Evolutionary conservation across 345 rosid genomes (phyloP), one percentile per base, ranked within the genome.

Genomic region (Citrus unshiu): DNA sequence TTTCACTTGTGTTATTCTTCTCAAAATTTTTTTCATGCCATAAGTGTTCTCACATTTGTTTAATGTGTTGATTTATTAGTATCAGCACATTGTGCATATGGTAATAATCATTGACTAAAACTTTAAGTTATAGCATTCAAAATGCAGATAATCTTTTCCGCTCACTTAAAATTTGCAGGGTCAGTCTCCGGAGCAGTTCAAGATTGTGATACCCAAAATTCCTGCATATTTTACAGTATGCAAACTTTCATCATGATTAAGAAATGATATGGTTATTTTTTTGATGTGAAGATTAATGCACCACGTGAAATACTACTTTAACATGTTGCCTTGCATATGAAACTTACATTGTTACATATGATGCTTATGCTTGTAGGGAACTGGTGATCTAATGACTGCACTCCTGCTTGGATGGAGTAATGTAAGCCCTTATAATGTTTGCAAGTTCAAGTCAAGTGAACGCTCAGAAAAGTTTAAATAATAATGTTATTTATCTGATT

Each of bases 341-440:
- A 78, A 66, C 83, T 67, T 34, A 83, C 29, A 4, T 10, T 78
- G 29, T 68, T 67, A 51, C 22, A 54, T 61, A 35, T 81, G 51
- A 3, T 73, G 57, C 57, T 71, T 75, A 63, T 66, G 60, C 51
- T 62, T 90, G 86, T 77, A 96, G 98, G 99, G 99, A 79, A 94
- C 97, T 1, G 99, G 99, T 83, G 99, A 96, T 91, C 90, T 94
- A 74, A 93, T 87, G 93, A 96, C 99, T 43, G 97, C 99, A 78
- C 97, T 96, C 74, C 88, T 96, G 54, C 99, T 96, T 68, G 99
- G 99, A 81, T 94, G 99, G 99, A 96, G 98, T 85, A 96, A 96
- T 82, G 99, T 96, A 91, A 87, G 76, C 73, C 57, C 73, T 71
- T 83, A 54, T 13, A 29, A 37, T 39, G 56, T 43, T 64, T 54